Evolutionary conservation across 73 alveolate species (phyloP), one percentile per base, ranked within the genome.

Genomic region (Effrenium voratum): DNA sequence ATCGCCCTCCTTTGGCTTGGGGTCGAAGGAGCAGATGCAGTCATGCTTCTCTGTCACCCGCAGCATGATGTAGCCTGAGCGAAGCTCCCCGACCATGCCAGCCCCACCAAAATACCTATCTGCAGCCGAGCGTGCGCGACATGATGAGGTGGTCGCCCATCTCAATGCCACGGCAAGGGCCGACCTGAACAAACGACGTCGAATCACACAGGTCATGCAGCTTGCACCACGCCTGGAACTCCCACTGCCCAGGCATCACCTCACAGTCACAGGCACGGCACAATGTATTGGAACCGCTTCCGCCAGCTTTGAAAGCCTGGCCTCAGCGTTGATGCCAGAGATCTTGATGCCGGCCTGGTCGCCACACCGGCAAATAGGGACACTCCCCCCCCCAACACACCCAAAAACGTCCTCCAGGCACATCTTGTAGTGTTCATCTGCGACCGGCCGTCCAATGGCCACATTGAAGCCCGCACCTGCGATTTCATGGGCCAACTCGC

Each of bases 221-320:
- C n/a, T n/a, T n/a, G n/a, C n/a, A n/a, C n/a, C n/a, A n/a, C n/a
- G n/a, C n/a, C 96, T 86, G 94, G 99, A 98, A 98, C 87, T 99
- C 99, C 99, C 99, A 99, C 99, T 99, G 99, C 34, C 99, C 99
- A 43, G 99, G 99, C 99, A 99, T 99, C 59, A 99, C 99, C 86
- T 99, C 99, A n/a, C n/a, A n/a, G n/a, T n/a, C n/a, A n/a, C n/a
- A n/a, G n/a, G n/a, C n/a, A n/a, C n/a, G n/a, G n/a, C n/a, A n/a
- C n/a, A n/a, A n/a, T n/a, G n/a, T n/a, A n/a, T n/a, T n/a, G n/a
- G n/a, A n/a, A n/a, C n/a, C n/a, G n/a, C n/a, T n/a, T n/a, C n/a
- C n/a, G n/a, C n/a, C n/a, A n/a, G n/a, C n/a, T n/a, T n/a, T n/a
- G n/a, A n/a, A n/a, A n/a, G n/a, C n/a, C n/a, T 0, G 82, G 80